These are phyloP conservation scores for Orbilia ellipsospora DNA, from an alignment of 2,329 filamentous ascomycete species.

Conservation along the genomic window DNA sequence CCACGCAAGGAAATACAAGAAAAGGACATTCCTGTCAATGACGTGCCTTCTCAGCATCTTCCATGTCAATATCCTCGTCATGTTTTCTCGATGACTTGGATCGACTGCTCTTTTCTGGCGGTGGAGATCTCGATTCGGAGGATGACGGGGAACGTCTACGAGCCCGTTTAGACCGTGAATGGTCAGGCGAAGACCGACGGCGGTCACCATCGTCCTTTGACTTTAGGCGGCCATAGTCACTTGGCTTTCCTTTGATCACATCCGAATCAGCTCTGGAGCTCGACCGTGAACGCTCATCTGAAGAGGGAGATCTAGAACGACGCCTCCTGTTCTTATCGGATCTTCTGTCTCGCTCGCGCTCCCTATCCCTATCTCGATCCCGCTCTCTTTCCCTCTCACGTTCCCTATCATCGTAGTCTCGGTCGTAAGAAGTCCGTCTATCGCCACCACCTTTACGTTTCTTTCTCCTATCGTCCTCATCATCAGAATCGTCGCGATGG, in stretches of 20 bases:
- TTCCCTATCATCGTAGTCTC: conserved; percentile 26
- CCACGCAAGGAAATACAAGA: background rate
- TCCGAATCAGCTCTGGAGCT: conserved; percentile 52
- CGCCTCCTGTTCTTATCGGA: conserved; percentile 39
- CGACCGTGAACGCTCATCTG: conserved; percentile 52
- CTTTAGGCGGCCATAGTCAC: conserved; percentile 50
- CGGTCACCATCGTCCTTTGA: conserved; percentile 32
- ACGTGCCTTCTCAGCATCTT: conserved; percentile 56
- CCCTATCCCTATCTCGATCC: conserved; percentile 25
- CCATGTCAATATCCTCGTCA: conserved; percentile 53
- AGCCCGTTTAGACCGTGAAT: conserved; percentile 42
- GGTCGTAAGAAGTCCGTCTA: conserved; percentile 32
- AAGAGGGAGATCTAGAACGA: conserved; percentile 50
- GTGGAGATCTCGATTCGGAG: conserved; percentile 30
- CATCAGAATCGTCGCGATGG: conserved; percentile 40
- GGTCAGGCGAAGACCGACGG: conserved; percentile 34
- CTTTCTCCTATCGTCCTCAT: conserved; percentile 29
- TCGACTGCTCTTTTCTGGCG: conserved; percentile 30
- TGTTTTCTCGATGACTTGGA: conserved; percentile 28
- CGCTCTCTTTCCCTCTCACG: conserved; percentile 20
- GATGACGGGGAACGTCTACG: conserved; percentile 46
- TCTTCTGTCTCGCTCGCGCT: conserved; percentile 32
- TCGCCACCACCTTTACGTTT: conserved; percentile 36
- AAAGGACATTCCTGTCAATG: conserved; percentile 54
- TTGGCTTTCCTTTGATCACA: conserved; percentile 46